Evolutionary conservation across 352 stramenopile species (phyloP).

Genomic region (Hyaloperonospora brassicae): DNA sequence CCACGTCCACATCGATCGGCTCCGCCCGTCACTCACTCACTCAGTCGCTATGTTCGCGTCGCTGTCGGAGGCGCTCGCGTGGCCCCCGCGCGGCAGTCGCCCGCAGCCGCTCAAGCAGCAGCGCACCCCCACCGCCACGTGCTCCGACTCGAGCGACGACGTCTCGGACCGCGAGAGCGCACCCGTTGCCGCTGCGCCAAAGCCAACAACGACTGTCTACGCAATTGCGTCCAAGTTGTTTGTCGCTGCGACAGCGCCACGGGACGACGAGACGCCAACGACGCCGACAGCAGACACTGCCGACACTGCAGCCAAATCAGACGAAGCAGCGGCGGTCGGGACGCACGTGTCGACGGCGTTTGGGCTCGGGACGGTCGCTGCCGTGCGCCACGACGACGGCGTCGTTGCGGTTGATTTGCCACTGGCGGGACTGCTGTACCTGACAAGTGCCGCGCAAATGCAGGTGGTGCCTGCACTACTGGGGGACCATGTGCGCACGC

Average conservation of each 20-base stretch:
- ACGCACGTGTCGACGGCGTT: conserved; percentile 54
- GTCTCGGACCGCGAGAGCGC: conserved; percentile 48
- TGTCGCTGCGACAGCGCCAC: too few species aligned
- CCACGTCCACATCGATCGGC: too few species aligned
- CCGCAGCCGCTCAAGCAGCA: conserved; percentile 3
- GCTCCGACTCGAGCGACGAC: conserved; percentile 27
- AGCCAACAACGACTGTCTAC: too few species aligned
- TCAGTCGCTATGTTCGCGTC: conserved; percentile 23
- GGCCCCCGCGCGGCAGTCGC: conserved; percentile 16
- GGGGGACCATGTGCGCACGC: conserved; percentile 51
- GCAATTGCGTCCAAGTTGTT: too few species aligned
- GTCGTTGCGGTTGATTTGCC: conserved; percentile 48
- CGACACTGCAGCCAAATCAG: too few species aligned
- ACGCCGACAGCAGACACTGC: too few species aligned
- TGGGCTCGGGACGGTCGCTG: conserved; percentile 53
- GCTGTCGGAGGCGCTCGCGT: conserved; percentile 29
- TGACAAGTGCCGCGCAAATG: conserved; percentile 5
- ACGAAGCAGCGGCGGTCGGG: conserved; percentile 8
- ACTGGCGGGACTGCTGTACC: conserved; percentile 22
- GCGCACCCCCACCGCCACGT: conserved; percentile 36
- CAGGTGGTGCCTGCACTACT: conserved; percentile 50
- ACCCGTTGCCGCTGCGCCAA: too few species aligned
- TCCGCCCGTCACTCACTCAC: too few species aligned
- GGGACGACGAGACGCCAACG: too few species aligned
- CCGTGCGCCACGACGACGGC: conserved; percentile 40